These are phyloP conservation scores for Echeveria elegans DNA, from an alignment of 164 flowering plant genomes.

Conservation along the genomic window DNA sequence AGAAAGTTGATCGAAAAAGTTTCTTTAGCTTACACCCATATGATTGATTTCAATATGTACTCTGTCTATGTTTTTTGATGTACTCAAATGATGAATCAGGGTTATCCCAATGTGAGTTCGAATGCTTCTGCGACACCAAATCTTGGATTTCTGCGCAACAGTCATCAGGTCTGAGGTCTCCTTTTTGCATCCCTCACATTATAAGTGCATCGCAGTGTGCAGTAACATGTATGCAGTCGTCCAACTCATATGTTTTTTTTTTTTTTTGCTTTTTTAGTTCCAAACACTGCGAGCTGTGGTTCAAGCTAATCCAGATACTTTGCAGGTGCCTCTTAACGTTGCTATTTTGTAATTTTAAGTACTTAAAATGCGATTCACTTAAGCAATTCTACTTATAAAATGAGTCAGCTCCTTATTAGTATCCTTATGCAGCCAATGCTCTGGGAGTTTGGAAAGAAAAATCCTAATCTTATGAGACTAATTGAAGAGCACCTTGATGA, in stretches of 20 bases:
- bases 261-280: slow-evolving; percentile 37
- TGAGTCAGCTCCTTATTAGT: too few species aligned
- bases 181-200: too few species aligned
- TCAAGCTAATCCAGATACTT: slow-evolving; percentile 64
- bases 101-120: too few species aligned
- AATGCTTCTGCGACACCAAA: slow-evolving; percentile 44
- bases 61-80: too few species aligned
- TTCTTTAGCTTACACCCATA: neutral
- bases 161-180: slow-evolving; percentile 79
- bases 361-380: too few species aligned
- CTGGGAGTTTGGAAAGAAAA: slow-evolving; percentile 68
- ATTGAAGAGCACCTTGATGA: slow-evolving; percentile 71
- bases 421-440: slow-evolving; percentile 74
- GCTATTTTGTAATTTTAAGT: too few species aligned
- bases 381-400: too few species aligned
- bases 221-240: too few species aligned
- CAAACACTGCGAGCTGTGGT: slow-evolving; percentile 67
- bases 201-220: too few species aligned
- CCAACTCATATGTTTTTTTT: neutral
- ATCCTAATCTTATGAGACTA: slow-evolving; percentile 53
- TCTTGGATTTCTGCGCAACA: slow-evolving; percentile 66
- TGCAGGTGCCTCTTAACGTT: slow-evolving; percentile 38
- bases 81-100: too few species aligned
- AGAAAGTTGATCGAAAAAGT: neutral
- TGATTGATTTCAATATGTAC: too few species aligned